phyloP scores from a whole-genome alignment of 2,329 filamentous ascomycete genomes.

The Blastomyces emzantsi region DNA sequence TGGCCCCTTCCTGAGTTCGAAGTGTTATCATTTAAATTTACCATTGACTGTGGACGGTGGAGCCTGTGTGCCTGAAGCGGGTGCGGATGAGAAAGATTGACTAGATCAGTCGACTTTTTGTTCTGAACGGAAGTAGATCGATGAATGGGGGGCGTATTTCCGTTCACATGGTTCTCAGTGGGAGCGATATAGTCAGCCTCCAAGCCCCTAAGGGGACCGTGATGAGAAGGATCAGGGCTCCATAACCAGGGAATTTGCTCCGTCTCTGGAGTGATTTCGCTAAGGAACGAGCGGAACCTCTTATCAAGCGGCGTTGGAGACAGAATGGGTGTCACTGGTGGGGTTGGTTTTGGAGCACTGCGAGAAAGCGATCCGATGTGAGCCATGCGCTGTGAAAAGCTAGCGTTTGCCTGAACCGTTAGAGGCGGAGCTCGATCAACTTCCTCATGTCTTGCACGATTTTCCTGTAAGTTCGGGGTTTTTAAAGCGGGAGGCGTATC shows the following conservation, averaged over 20 bases:
- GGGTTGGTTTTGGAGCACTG: not conserved
- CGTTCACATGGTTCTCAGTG: not conserved
- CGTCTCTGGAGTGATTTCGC: not conserved
- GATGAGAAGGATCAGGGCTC: not conserved
- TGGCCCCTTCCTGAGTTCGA: not conserved
- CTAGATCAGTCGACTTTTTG: not conserved
- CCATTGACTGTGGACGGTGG: constrained; percentile 5
- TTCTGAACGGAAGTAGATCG: not conserved
- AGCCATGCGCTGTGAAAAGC: not conserved
- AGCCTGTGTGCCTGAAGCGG: not conserved
- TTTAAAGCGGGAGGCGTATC: constrained; percentile 1
- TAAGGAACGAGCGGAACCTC: not conserved
- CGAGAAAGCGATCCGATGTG: not conserved
- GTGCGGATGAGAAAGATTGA: not conserved
- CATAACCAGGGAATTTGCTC: not conserved
- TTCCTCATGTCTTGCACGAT: not conserved
- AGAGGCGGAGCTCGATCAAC: not conserved
- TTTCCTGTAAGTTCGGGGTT: not conserved
- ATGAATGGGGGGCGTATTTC: not conserved
- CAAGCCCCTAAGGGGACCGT: not conserved
- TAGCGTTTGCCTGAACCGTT: not conserved
- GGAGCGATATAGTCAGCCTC: not conserved
- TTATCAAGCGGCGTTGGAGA: not conserved
- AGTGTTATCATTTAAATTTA: not conserved
- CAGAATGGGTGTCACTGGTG: not conserved